phyloP scores from a whole-genome alignment of 2,329 filamentous ascomycete genomes.

The Trichoderma semiorbis region DNA sequence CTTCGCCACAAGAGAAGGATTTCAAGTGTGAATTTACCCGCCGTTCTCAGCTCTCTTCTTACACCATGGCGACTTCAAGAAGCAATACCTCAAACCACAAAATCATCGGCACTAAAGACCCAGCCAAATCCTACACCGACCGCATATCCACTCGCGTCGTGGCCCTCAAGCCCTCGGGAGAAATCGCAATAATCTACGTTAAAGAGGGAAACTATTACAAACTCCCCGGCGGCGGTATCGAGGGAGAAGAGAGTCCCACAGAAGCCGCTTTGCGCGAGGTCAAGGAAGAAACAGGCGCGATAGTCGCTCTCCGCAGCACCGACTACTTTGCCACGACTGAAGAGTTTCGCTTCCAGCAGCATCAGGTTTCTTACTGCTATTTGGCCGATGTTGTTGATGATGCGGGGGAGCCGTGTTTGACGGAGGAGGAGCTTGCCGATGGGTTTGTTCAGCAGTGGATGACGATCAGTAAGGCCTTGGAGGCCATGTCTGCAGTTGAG shows the following conservation, averaged over 20 bases:
- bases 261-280: constrained; percentile 14
- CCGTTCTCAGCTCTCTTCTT: not conserved
- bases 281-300: constrained; percentile 17
- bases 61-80: not conserved
- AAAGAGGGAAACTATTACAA: constrained; percentile 19
- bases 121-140: not conserved
- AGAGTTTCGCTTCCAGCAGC: constrained; percentile 18
- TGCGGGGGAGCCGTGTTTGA: constrained; percentile 13
- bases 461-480: not conserved
- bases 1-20: not conserved
- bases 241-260: constrained; percentile 1
- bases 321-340: constrained; percentile 16
- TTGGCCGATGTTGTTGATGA: constrained; percentile 16
- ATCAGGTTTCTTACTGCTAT: constrained; percentile 20
- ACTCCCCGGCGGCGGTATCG: constrained; percentile 20
- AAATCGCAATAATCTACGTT: constrained; percentile 16
- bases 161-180: not conserved
- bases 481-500: not conserved
- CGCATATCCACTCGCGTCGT: constrained; percentile 18
- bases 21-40: not conserved
- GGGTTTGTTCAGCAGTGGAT: constrained; percentile 16
- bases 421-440: constrained; percentile 16
- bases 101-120: constrained; percentile 11
- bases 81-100: not conserved
- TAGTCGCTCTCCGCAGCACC: not conserved